A percentile compares a stretch with the other conserved stretches of the same genome.
Conservation (phyloP, 805 yeast species). For the Huiozyma naganishii region DNA sequence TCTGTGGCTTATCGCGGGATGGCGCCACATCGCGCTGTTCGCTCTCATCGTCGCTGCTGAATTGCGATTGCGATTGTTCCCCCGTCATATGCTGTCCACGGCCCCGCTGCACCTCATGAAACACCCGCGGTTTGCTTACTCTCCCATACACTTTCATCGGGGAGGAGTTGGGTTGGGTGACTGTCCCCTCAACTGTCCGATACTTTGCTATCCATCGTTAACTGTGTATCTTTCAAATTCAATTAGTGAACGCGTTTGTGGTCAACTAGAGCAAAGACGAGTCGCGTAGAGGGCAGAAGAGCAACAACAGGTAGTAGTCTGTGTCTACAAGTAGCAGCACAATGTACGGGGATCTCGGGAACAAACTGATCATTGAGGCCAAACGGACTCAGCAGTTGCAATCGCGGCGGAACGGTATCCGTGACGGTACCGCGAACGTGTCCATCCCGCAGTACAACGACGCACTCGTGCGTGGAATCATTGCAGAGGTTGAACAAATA, state of each 20-base stretch:
- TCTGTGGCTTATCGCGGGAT: too few species aligned
- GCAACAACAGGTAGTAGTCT: too few species aligned
- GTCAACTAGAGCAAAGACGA: not conserved
- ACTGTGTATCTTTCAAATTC: too few species aligned
- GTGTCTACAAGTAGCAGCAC: too few species aligned
- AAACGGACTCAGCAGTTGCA: conserved; percentile 62
- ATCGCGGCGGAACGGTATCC: not conserved
- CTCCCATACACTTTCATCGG: not conserved
- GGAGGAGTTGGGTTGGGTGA: too few species aligned
- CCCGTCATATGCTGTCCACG: not conserved
- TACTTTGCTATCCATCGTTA: too few species aligned
- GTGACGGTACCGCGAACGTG: conserved; percentile 1
- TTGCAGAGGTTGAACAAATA: conserved; percentile 60
- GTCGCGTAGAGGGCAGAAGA: not conserved
- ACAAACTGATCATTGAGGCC: conserved; percentile 77
- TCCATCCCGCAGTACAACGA: conserved; percentile 53
- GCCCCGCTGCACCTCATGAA: not conserved
- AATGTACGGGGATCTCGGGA: conserved; percentile 87
- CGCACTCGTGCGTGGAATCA: conserved; percentile 55
- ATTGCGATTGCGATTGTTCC: not conserved
- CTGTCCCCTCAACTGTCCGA: too few species aligned
- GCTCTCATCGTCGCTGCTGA: not conserved
- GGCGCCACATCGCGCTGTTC: too few species aligned
- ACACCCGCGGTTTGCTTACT: not conserved
- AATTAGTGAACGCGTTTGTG: too few species aligned